A percentile compares a stretch with the other conserved stretches of the same genome.
Conservation (phyloP, 2,329 filamentous ascomycete species). For the Raffaelea ambrosiae region DNA sequence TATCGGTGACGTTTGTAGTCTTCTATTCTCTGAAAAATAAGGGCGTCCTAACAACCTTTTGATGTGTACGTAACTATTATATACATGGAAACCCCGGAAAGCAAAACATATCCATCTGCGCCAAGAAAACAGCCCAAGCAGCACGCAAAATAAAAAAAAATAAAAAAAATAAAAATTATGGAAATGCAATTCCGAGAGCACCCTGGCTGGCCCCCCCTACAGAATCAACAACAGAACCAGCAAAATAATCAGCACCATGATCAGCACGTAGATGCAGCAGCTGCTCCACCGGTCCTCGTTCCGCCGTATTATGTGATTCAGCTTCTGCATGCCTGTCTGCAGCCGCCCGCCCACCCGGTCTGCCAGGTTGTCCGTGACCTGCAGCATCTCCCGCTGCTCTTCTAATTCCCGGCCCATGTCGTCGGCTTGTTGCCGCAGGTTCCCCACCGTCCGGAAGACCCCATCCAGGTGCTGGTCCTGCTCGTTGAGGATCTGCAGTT, state of each 20-base stretch:
- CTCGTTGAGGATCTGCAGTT: conserved; percentile 85
- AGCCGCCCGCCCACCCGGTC: conserved; percentile 83
- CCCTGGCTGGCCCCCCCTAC: conserved; percentile 25
- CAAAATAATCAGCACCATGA: conserved; percentile 79
- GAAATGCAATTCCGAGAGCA: conserved; percentile 5
- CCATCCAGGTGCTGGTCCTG: conserved; percentile 90
- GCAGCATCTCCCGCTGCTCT: conserved; percentile 84
- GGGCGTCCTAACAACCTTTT: too few relatives aligned
- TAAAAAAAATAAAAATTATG: conserved; percentile 7
- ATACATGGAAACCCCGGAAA: background rate
- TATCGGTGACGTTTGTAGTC: too few relatives aligned
- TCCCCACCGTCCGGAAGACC: conserved; percentile 89
- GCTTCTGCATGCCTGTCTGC: conserved; percentile 76
- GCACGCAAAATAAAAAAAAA: background rate
- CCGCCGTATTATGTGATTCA: conserved; percentile 73
- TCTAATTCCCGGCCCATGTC: conserved; percentile 95
- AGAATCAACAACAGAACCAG: conserved; percentile 67
- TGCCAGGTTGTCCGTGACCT: conserved; percentile 73
- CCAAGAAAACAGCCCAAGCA: background rate
- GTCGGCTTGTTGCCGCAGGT: conserved; percentile 79
- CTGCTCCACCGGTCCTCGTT: conserved; percentile 86
- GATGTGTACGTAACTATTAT: too few relatives aligned
- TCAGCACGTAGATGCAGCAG: conserved; percentile 84
- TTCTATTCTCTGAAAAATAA: background rate
- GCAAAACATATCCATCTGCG: background rate